A percentile compares a stretch with the other conserved stretches of the same genome.
phyloP scores from a whole-genome alignment of 2,329 filamentous ascomycete genomes.

The Coniella lustricola region DNA sequence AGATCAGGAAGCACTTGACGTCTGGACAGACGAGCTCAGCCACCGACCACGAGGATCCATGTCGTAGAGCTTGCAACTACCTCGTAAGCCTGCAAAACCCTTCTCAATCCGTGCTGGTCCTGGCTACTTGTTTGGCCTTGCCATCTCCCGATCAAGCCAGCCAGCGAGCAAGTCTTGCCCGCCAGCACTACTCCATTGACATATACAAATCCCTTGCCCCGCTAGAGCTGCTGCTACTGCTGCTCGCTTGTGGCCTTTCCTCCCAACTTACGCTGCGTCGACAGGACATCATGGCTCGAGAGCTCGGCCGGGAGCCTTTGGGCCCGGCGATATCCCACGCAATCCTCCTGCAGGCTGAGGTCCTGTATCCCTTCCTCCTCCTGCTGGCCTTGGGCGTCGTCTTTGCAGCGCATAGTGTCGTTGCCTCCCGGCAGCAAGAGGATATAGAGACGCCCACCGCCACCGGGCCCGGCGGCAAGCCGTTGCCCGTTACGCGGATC shows the following conservation, averaged over 20 bases:
- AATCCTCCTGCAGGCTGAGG: constrained; percentile 40
- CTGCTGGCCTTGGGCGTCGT: constrained; percentile 44
- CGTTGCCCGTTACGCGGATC: constrained; percentile 54
- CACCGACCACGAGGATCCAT: constrained; percentile 15
- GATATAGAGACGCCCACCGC: constrained; percentile 40
- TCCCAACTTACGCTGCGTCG: not conserved
- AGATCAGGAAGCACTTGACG: constrained; percentile 17
- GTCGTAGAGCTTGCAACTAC: constrained; percentile 14
- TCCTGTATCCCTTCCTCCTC: constrained; percentile 46
- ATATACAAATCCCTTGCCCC: constrained; percentile 3
- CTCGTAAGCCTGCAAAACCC: constrained; percentile 4
- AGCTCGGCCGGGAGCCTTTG: constrained; percentile 18
- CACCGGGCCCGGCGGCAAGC: constrained; percentile 82
- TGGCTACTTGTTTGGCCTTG: too few relatives aligned
- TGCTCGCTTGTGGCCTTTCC: not conserved
- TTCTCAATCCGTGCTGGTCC: not conserved
- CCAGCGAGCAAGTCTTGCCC: too few relatives aligned
- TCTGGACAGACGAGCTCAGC: constrained; percentile 14
- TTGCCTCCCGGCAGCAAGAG: constrained; percentile 43
- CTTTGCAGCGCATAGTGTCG: constrained; percentile 46
- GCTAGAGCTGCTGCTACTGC: not conserved
- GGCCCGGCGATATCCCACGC: constrained; percentile 31
- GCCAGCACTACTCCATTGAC: too few relatives aligned
- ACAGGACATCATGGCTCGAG: constrained; percentile 13
- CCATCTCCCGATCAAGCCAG: too few relatives aligned